phyloP scores from a whole-genome alignment of 208 protist genomes.

The Strigomonas culicis region DNA sequence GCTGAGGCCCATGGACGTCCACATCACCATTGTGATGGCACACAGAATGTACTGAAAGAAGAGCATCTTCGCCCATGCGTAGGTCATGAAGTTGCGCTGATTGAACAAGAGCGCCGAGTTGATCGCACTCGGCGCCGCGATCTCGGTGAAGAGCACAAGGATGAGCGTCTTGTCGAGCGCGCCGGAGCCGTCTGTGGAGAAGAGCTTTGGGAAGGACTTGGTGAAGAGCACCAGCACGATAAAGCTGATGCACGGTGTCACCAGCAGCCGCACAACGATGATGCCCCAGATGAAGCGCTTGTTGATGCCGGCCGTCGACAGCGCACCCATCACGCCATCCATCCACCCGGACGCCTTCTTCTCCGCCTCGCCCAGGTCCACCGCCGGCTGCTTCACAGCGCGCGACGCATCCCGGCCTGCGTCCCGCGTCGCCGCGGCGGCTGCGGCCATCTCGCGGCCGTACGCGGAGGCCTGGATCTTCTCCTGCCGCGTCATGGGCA shows the following conservation, averaged over 20 bases:
- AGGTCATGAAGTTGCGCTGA: constrained; percentile 55
- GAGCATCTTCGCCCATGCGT: constrained; percentile 70
- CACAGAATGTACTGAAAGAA: constrained; percentile 76
- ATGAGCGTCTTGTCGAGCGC: constrained; percentile 52
- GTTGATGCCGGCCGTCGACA: background rate
- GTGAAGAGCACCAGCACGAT: constrained; percentile 33
- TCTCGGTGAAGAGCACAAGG: constrained; percentile 62
- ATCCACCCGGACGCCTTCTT: background rate
- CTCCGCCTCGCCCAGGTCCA: background rate
- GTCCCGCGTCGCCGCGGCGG: no score
- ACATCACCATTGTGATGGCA: constrained; percentile 52
- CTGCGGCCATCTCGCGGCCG: no score
- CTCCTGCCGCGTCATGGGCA: no score
- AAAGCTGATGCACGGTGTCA: constrained; percentile 54
- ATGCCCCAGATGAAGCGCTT: constrained; percentile 37
- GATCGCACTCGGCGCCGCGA: constrained; percentile 68
- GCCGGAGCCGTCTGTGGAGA: constrained; percentile 25
- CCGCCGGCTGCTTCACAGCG: no score
- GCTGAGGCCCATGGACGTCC: constrained; percentile 52
- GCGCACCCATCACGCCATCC: no score
- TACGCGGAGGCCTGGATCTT: no score
- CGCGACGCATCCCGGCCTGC: no score
- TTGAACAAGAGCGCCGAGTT: constrained; percentile 76
- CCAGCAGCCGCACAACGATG: constrained; percentile 49
- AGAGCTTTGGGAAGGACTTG: constrained; percentile 39